These are phyloP conservation scores for Thozetella sp. DNA, from an alignment of 495 filamentous ascomycete genomes.

Conservation along the genomic window DNA sequence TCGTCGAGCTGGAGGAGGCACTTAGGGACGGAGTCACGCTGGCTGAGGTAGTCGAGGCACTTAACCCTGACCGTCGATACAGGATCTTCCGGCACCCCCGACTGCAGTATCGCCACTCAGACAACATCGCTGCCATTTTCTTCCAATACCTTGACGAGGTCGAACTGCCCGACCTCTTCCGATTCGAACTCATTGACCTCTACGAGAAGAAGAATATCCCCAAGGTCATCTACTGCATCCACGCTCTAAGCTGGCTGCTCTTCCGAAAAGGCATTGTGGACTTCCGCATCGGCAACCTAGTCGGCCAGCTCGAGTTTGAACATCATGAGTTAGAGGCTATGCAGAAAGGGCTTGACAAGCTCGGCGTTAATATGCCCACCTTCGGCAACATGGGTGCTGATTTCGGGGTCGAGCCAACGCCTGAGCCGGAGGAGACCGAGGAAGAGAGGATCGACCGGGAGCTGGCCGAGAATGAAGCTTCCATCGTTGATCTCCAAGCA, in stretches of 20 bases:
- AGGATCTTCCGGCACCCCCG: constrained; percentile 84
- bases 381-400: constrained; percentile 96
- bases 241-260: constrained; percentile 93
- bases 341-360: constrained; percentile 94
- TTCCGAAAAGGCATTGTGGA: constrained; percentile 92
- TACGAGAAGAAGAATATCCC: constrained; percentile 99
- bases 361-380: constrained; percentile 94
- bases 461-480: constrained; percentile 70
- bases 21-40: constrained; percentile 92
- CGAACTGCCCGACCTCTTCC: constrained; percentile 96
- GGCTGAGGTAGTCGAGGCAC: constrained; percentile 91
- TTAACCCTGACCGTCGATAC: constrained; percentile 72
- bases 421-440: constrained; percentile 81
- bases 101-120: constrained; percentile 93
- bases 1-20: constrained; percentile 95
- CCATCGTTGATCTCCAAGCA: constrained; percentile 79
- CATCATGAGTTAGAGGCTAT: constrained; percentile 96
- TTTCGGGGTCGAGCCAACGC: constrained; percentile 75
- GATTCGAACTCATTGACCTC: constrained; percentile 95
- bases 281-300: constrained; percentile 97
- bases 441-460: constrained; percentile 88
- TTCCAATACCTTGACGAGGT: constrained; percentile 91
- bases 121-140: constrained; percentile 95
- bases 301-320: constrained; percentile 96
- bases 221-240: constrained; percentile 98